Evolutionary conservation across 192 early-diverging fungal genomes (phyloP).

Genomic region (Backusella liffmaniae): DNA sequence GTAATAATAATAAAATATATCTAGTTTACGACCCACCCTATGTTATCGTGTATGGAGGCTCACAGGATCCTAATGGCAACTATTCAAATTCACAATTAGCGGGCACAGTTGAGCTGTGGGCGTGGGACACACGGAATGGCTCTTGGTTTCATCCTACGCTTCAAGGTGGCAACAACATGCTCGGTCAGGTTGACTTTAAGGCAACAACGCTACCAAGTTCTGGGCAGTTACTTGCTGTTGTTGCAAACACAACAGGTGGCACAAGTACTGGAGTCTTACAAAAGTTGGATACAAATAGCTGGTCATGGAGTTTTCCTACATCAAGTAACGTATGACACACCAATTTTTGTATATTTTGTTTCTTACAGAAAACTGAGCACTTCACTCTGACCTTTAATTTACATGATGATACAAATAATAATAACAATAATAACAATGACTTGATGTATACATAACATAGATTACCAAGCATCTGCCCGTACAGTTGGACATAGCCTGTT

Average conservation of each 20-base stretch:
- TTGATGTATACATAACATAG: not conserved
- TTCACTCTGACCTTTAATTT: conserved; percentile 13
- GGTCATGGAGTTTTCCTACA: conserved; percentile 46
- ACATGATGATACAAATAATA: not conserved
- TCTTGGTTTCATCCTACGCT: conserved; percentile 46
- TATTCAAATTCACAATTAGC: not conserved
- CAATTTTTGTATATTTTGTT: not conserved
- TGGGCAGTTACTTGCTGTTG: conserved; percentile 43
- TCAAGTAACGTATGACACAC: conserved; percentile 36
- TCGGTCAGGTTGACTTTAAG: conserved; percentile 40
- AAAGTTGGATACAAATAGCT: conserved; percentile 42
- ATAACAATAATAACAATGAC: not conserved
- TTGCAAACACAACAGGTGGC: conserved; percentile 41
- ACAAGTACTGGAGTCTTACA: conserved; percentile 28
- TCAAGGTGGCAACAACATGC: conserved; percentile 12
- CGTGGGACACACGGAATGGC: conserved; percentile 43
- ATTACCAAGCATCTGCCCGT: conserved; percentile 28
- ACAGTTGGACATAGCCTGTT: conserved; percentile 50
- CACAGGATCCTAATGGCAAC: conserved; percentile 33
- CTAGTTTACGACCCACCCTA: conserved; percentile 33
- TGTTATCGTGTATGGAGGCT: conserved; percentile 50
- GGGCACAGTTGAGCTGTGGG: conserved; percentile 45
- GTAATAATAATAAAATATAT: conserved; percentile 2
- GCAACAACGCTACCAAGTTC: conserved; percentile 38
- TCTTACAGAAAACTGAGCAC: not conserved